Evolutionary conservation across 768 basidiomycete species (phyloP).

Genomic region (Tricholoma hemisulphureum): DNA sequence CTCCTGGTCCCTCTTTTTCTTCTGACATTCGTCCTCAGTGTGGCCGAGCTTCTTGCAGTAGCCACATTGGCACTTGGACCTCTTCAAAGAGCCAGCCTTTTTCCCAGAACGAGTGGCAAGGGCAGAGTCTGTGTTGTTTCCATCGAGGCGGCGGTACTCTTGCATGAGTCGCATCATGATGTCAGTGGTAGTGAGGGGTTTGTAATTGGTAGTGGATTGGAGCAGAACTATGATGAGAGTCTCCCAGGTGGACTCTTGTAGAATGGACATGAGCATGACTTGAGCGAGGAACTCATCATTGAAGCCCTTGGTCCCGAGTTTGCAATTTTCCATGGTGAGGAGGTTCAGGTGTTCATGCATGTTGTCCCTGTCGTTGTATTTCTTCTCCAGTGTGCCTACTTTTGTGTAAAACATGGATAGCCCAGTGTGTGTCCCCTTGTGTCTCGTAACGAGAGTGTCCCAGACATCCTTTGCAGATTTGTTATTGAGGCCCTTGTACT

Average conservation of each 20-base stretch:
- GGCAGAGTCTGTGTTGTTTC: not conserved
- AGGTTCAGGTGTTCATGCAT: no score
- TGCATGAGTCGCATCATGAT: conserved; percentile 4
- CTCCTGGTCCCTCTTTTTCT: conserved; percentile 7
- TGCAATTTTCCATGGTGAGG: conserved; percentile 1
- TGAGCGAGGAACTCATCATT: no score
- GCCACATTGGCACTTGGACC: not conserved
- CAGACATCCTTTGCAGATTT: no score
- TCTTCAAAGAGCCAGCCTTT: not conserved
- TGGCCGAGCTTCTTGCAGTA: conserved; percentile 1
- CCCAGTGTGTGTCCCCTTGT: no score
- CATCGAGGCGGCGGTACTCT: no score
- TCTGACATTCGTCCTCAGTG: conserved; percentile 4
- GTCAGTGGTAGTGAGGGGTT: not conserved
- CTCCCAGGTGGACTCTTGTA: conserved; percentile 9
- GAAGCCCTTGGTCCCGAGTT: conserved; percentile 3
- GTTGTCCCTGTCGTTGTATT: conserved; percentile 3
- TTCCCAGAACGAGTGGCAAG: not conserved
- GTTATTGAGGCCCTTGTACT: no score
- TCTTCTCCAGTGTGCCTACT: conserved; percentile 2
- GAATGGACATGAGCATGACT: no score
- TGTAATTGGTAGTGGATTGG: conserved; percentile 1
- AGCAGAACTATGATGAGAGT: conserved; percentile 7
- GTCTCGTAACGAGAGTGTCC: no score
- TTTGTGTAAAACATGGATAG: no score